Base-by-base conservation (phyloP, 345 rosid species). In the Stellera chamaejasme region DNA sequence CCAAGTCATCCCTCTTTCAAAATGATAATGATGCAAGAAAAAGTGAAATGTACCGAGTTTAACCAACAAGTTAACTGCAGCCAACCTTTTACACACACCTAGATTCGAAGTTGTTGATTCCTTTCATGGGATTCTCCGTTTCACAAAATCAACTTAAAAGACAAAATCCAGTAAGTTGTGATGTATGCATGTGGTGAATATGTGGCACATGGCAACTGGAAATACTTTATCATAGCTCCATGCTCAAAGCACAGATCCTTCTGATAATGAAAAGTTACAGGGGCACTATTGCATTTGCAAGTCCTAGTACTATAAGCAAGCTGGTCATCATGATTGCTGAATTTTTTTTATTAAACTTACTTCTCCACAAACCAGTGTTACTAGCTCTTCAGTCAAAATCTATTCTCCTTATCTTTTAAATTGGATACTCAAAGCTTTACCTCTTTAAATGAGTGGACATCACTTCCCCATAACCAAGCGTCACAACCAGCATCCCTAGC, bases 381-480 rank as follows among this genome's bases (percentile, higher is more conserved):
- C 45, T 55, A 8, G 19, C 48, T 27, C 43, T n/a, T 9, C 50
- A 13, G 13, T 25, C 42, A 3, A 2, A 43, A 13, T 19, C 15
- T 43, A 11, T 47, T 12, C 43, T 27, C 32, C 11, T 27, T 52
- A 3, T 14, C 54, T 41, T 2, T 2, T 12, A 48, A 57, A 23
- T 45, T 45, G 58, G 54, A 54, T 64, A 19, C 23, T 19, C 50
- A 13, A 56, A 11, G 4, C 9, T 45, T 50, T 58, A 89, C 99
- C 96, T 90, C 90, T 71, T 76, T 75, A 48, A 93, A 93, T 52
- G 99, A 93, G 64, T 75, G 66, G 50, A 93, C 95, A 65, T 93
- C 97, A 27, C 84, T 87, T 69, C 97, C 97, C 99, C 99, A 93
- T 12, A 89, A 88, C 99, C 99, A 93, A 62, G 92, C 99, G 56